Percentiles rank a stretch among this genome's conserved stretches.
Conservation (phyloP, 192 early-diverging fungal genomes). For the Umbelopsis vinacea region DNA sequence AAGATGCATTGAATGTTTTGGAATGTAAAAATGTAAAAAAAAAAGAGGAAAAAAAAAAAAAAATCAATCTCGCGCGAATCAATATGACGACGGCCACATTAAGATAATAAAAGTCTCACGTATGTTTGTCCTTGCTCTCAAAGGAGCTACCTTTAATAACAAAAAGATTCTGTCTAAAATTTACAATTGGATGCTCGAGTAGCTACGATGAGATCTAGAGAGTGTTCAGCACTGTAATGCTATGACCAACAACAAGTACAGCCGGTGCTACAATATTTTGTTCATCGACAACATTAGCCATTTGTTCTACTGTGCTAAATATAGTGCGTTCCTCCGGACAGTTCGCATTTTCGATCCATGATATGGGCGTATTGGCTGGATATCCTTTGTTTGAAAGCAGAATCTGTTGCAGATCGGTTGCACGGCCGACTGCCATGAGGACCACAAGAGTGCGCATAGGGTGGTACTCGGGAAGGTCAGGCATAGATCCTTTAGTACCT, state of each 20-base stretch:
- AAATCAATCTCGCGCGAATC: no score
- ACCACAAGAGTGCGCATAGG: constrained; percentile 77
- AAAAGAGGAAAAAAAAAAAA: no score
- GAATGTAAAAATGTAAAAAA: no score
- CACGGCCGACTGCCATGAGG: constrained; percentile 83
- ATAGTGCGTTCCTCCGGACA: constrained; percentile 76
- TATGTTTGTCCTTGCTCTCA: no score
- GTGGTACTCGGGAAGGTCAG: constrained; percentile 70
- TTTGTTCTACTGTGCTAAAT: constrained; percentile 62
- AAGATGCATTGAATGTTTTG: no score
- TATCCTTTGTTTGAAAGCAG: constrained; percentile 60
- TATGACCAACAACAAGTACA: constrained; percentile 78
- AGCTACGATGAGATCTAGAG: not conserved
- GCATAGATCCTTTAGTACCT: constrained; percentile 76
- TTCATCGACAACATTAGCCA: constrained; percentile 66
- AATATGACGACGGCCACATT: no score
- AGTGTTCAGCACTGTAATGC: constrained; percentile 48
- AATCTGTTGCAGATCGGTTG: constrained; percentile 63
- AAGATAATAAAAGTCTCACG: no score
- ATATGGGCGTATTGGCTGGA: constrained; percentile 69
- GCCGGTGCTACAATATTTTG: constrained; percentile 74
- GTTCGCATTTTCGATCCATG: constrained; percentile 85
- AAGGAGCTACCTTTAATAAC: no score
- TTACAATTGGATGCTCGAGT: not conserved
- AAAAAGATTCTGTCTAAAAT: not conserved